Evolutionary conservation across 257 asterid species (phyloP).

Genomic region (Pogostemon cablin): DNA sequence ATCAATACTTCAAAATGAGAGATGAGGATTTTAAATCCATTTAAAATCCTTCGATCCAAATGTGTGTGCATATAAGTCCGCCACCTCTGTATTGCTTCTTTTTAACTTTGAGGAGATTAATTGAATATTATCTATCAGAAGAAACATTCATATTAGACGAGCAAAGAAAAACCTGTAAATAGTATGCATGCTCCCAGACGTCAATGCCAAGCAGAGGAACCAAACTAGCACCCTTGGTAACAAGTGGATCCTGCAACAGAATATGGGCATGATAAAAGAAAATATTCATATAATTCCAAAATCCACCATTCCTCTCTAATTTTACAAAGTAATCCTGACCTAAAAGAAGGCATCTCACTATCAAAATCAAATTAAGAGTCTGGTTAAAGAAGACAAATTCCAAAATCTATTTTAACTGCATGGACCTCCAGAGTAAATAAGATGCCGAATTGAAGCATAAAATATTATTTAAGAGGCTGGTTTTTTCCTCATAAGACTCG

Average conservation of each 20-base stretch:
- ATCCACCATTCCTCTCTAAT: not conserved
- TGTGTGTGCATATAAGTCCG: not conserved
- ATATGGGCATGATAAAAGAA: not conserved
- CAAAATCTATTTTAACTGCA: conserved; percentile 11
- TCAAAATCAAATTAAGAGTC: not conserved
- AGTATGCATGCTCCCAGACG: conserved; percentile 93
- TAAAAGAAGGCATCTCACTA: not conserved
- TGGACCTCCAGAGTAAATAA: not conserved
- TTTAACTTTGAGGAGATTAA: not conserved
- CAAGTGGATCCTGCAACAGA: conserved; percentile 68
- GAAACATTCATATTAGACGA: not conserved
- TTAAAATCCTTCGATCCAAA: not conserved
- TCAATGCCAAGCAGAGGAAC: conserved; percentile 80
- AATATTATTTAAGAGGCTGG: not conserved
- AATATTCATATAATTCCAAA: conserved; percentile 18
- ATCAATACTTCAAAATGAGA: not conserved
- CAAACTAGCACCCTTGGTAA: conserved; percentile 69
- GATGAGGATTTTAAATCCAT: not conserved
- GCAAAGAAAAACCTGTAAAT: conserved; percentile 58
- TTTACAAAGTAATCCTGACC: conserved; percentile 13
- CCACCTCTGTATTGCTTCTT: not conserved
- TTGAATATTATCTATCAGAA: conserved; percentile 3
- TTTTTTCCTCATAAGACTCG: conserved; percentile 3
- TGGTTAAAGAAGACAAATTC: not conserved
- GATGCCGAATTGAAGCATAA: conserved; percentile 14